Conservation (phyloP, 1,284 basidiomycete species). For the Ustilago tritici region DNA sequence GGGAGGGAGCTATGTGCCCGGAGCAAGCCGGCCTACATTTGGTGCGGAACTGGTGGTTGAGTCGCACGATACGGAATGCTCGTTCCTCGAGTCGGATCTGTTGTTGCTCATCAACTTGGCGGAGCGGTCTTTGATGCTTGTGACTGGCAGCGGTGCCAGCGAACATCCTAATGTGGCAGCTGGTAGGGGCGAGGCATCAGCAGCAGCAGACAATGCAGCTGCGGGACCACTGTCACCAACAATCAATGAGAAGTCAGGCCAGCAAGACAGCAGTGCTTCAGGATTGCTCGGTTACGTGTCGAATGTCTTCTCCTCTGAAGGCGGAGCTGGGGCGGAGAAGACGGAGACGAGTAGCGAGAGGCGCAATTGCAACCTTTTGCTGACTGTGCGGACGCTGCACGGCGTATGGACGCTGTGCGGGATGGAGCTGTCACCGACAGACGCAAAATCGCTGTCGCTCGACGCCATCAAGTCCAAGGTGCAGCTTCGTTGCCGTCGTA, state of each 20-base stretch:
- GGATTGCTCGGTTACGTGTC: constrained; percentile 59
- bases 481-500: constrained; percentile 36
- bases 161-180: not conserved
- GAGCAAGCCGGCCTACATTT: constrained; percentile 33
- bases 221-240: not conserved
- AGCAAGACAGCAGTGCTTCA: constrained; percentile 7
- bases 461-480: constrained; percentile 37
- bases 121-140: constrained; percentile 52
- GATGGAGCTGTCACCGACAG: constrained; percentile 19
- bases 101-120: constrained; percentile 55
- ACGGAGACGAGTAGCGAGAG: constrained; percentile 6
- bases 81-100: constrained; percentile 51
- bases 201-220: constrained; percentile 2
- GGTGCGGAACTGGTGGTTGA: constrained; percentile 43
- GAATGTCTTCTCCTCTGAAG: constrained; percentile 55
- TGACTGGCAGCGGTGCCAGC: not conserved
- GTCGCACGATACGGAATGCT: constrained; percentile 28
- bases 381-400: constrained; percentile 51
- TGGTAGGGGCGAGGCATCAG: not conserved
- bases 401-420: constrained; percentile 43
- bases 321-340: constrained; percentile 1
- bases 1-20: constrained; percentile 60
- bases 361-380: constrained; percentile 24
- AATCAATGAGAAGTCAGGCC: constrained; percentile 14
- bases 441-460: constrained; percentile 49